Percentiles rank a stretch among this genome's conserved stretches.
Evolutionary conservation across 2,329 filamentous ascomycete species (phyloP).

Genomic region (Tolypocladium sp.): DNA sequence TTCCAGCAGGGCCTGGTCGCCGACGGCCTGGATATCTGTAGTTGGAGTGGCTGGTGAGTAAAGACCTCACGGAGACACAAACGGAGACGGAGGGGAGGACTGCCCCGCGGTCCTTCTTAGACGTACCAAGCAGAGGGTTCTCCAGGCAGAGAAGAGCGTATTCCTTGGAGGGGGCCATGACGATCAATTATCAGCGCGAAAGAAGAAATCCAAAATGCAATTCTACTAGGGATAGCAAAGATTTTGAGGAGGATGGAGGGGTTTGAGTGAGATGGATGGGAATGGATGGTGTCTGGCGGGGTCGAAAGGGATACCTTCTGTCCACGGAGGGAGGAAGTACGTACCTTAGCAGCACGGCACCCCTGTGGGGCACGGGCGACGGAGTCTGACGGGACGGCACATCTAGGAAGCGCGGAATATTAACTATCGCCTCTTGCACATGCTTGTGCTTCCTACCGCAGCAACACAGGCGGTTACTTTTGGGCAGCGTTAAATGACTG

Average conservation of each 20-base stretch:
- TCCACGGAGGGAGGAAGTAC: background rate
- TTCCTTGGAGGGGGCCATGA: constrained; percentile 68
- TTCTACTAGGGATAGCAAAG: background rate
- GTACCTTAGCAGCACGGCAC: background rate
- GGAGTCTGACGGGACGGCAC: background rate
- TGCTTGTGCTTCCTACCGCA: background rate
- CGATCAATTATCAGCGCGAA: constrained; percentile 8
- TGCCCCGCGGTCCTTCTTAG: background rate
- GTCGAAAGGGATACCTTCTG: background rate
- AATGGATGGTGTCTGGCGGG: background rate
- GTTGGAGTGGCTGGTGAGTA: constrained; percentile 1
- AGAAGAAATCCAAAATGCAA: background rate
- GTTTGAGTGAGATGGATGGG: background rate
- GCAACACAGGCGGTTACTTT: too few relatives aligned
- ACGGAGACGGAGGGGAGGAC: background rate
- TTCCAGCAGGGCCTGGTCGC: constrained; percentile 73
- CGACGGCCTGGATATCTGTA: constrained; percentile 81
- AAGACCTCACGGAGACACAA: background rate
- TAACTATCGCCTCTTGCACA: background rate
- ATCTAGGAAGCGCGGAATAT: background rate
- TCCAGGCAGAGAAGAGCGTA: constrained; percentile 88
- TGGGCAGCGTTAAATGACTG: background rate
- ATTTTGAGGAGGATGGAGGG: background rate
- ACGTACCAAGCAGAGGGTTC: constrained; percentile 89
- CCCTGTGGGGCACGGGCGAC: background rate